These are phyloP conservation scores for Fragosphaeria purpurea DNA, from an alignment of 2,329 filamentous ascomycete species.

Conservation along the genomic window DNA sequence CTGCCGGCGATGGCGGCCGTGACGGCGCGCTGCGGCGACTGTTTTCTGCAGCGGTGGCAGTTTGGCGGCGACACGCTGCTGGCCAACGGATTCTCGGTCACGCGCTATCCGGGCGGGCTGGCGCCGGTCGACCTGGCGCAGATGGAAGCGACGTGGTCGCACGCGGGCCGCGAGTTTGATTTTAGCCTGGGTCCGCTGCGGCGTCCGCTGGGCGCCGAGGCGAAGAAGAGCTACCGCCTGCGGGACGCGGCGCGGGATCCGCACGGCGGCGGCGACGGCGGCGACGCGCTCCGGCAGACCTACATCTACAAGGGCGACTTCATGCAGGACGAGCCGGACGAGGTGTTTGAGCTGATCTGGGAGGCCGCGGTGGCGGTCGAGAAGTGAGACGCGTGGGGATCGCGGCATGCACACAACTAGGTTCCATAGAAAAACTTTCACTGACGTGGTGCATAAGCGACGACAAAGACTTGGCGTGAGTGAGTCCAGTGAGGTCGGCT, in stretches of 20 bases:
- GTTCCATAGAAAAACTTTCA: not conserved
- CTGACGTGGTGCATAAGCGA: too few relatives aligned
- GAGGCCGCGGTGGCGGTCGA: not conserved
- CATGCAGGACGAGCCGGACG: conserved; percentile 31
- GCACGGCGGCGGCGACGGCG: conserved; percentile 16
- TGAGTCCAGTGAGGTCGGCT: too few relatives aligned
- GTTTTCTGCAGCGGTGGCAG: conserved; percentile 46
- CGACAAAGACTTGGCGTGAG: too few relatives aligned
- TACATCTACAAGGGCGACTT: conserved; percentile 38
- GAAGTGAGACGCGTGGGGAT: not conserved
- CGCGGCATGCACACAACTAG: not conserved
- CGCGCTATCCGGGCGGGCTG: conserved; percentile 31
- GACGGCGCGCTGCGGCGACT: conserved; percentile 45
- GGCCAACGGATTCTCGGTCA: conserved; percentile 49
- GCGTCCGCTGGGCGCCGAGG: conserved; percentile 20
- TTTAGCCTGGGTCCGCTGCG: conserved; percentile 45
- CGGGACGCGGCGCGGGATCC: conserved; percentile 26
- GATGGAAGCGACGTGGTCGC: conserved; percentile 45
- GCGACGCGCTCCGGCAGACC: conserved; percentile 40
- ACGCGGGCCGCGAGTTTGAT: conserved; percentile 36
- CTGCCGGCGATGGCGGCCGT: conserved; percentile 40
- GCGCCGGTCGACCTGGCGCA: conserved; percentile 31
- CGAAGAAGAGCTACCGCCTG: conserved; percentile 44
- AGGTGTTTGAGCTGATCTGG: conserved; percentile 41
- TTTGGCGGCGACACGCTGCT: conserved; percentile 38